Percentiles rank a stretch among this genome's conserved stretches.
Conservation (phyloP, 2,329 filamentous ascomycete genomes). For the Cladophialophora psammophila region DNA sequence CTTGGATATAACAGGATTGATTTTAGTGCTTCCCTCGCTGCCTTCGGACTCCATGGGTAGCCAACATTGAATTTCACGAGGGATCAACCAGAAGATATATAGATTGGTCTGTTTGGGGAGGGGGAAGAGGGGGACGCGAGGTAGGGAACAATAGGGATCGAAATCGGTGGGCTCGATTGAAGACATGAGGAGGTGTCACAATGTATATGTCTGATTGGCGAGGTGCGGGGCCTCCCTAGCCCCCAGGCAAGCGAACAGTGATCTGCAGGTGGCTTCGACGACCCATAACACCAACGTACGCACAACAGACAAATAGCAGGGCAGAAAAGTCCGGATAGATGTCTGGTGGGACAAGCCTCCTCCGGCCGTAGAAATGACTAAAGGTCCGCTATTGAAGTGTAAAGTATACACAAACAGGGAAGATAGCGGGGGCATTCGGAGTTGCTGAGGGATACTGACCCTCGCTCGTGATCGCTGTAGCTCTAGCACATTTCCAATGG, state of each 20-base stretch:
- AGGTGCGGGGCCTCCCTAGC: background rate
- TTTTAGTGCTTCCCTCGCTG: slow-evolving; percentile 5
- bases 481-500: background rate
- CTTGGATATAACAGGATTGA: slow-evolving; percentile 26
- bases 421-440: background rate
- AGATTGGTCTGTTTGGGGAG: background rate
- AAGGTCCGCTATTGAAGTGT: background rate
- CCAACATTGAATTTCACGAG: too few species aligned
- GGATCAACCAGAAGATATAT: background rate
- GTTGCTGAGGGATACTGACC: background rate
- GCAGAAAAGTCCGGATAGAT: background rate
- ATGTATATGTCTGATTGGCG: background rate
- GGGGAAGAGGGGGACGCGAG: background rate
- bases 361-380: background rate
- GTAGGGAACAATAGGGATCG: background rate
- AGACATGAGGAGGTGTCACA: background rate
- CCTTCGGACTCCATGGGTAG: slow-evolving; percentile 21
- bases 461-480: background rate
- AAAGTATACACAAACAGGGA: background rate
- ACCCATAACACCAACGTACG: background rate
- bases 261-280: background rate
- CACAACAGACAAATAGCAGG: background rate
- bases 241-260: background rate
- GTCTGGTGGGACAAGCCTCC: background rate
- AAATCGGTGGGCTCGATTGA: background rate